Base-by-base conservation (phyloP, 179 eudicot genomes). In the Nepenthes alata region DNA sequence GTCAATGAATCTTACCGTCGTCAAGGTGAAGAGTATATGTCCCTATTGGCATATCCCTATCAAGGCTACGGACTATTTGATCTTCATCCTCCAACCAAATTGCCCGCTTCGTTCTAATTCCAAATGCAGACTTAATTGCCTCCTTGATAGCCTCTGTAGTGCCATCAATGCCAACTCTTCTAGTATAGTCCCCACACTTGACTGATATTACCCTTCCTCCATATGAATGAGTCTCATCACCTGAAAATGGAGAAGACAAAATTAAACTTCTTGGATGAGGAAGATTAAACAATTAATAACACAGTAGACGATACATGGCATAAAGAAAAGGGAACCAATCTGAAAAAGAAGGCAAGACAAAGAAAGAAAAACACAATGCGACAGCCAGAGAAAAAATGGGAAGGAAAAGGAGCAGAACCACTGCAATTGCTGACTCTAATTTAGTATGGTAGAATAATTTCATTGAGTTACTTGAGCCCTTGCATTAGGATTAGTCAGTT, bases 31-130 rank as follows among this genome's bases (percentile, higher is more conserved):
- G 86, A 61, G 83, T 76, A 65, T 87, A 89, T 57, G 74, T 78
- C 47, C 87, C 89, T 8, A 83, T 15, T 53, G 97, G 97, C 97
- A 89, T 85, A 61, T 81, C 95, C 69, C 91, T 76, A 63, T 89
- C 97, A 70, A 89, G 80, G 39, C 85, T 73, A 44, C 95, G 82
- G 59, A 83, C 78, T 35, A 89, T 68, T 62, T 77, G 81, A 64
- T 83, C 85, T 66, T 84, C 97, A 72, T 89, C 97, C 78, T 89
- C 95, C 73, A 89, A 66, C 95, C 97, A 89, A 80, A 89, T 84
- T 36, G 91, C 89, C 10, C 97, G 77, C 57, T 74, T 87, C 37
- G 95, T 79, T 72, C 97, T 76, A 48, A 89, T 70, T 66, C 95
- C 74, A 75, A 87, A 89, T 25, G 89, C 80, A 44, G 91, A 87